Percentiles rank a stretch among this genome's conserved stretches.
Conservation (phyloP, 371 early-diverging fungal genomes). For the Mortierella sp. region DNA sequence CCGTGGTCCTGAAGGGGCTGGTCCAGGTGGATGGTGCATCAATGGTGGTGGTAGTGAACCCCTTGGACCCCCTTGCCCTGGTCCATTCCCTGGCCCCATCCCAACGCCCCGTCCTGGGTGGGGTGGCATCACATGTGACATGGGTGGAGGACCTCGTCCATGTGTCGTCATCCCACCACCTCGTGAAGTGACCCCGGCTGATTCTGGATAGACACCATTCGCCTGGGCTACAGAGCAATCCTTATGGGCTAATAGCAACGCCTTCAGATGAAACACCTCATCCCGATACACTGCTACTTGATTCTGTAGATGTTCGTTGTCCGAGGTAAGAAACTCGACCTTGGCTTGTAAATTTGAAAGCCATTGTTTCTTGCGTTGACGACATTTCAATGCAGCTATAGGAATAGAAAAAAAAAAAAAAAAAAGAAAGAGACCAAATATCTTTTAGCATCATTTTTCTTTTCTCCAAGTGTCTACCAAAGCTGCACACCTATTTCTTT, state of each 20-base stretch:
- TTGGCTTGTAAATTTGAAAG: conserved; percentile 79
- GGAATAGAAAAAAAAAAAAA: conserved; percentile 1
- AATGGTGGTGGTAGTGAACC: conserved; percentile 60
- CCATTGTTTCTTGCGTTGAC: conserved; percentile 92
- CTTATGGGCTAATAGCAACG: conserved; percentile 78
- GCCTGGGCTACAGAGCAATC: conserved; percentile 80
- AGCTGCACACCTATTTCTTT: no score
- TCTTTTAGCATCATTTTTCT: neutral
- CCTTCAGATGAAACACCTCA: conserved; percentile 78
- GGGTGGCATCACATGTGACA: conserved; percentile 24
- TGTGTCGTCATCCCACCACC: conserved; percentile 29
- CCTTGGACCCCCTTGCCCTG: conserved; percentile 56
- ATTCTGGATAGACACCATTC: conserved; percentile 62
- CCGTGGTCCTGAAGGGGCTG: conserved; percentile 57
- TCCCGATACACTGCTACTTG: conserved; percentile 77
- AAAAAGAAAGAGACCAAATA: conserved; percentile 7
- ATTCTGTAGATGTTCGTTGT: conserved; percentile 77
- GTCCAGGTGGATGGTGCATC: conserved; percentile 56
- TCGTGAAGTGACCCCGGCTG: conserved; percentile 15
- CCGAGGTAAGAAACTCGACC: conserved; percentile 75
- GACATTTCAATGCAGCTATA: conserved; percentile 87
- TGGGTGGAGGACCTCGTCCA: conserved; percentile 17
- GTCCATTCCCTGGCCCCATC: conserved; percentile 49
- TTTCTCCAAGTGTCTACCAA: neutral
- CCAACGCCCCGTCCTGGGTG: conserved; percentile 32